Conservation (phyloP, 2,329 filamentous ascomycete genomes). For the Teratosphaeria destructans region DNA sequence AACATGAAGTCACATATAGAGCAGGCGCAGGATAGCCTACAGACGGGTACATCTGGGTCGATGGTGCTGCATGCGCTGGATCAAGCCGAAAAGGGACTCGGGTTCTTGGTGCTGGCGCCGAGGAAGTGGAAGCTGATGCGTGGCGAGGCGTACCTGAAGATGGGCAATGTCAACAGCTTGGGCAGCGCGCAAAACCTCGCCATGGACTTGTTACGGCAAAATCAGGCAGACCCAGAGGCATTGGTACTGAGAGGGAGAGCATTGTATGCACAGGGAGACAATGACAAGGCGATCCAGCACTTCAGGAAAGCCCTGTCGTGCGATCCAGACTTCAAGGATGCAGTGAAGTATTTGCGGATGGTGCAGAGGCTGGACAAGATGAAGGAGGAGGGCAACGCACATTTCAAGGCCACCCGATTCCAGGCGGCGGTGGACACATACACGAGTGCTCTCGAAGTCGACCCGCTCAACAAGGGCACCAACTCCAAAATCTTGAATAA, state of each 20-base stretch:
- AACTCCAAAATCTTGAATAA: conserved; percentile 95
- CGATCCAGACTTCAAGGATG: conserved; percentile 83
- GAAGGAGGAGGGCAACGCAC: conserved; percentile 84
- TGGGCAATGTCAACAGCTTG: conserved; percentile 78
- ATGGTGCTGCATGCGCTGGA: conserved; percentile 90
- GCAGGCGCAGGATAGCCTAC: conserved; percentile 67
- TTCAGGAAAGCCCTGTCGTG: conserved; percentile 82
- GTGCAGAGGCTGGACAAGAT: conserved; percentile 87
- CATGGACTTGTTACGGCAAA: conserved; percentile 73
- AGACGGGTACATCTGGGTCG: conserved; percentile 67
- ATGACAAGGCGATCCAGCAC: conserved; percentile 85
- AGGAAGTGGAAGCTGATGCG: conserved; percentile 91
- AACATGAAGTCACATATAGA: conserved; percentile 75
- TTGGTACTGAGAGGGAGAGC: conserved; percentile 79
- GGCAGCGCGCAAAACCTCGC: conserved; percentile 89
- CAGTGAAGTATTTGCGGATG: conserved; percentile 76
- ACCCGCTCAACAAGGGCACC: conserved; percentile 78
- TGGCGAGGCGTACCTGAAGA: conserved; percentile 83
- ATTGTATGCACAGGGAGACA: conserved; percentile 84
- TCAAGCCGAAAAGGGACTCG: conserved; percentile 74
- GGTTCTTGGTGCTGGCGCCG: conserved; percentile 63
- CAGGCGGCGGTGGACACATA: conserved; percentile 78
- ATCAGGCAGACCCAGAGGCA: conserved; percentile 87
- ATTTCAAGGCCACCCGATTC: conserved; percentile 78
- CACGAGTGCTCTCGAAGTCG: conserved; percentile 69